phyloP scores from a whole-genome alignment of 805 yeast genomes.

The Saccharomycopsis guyanensis region DNA sequence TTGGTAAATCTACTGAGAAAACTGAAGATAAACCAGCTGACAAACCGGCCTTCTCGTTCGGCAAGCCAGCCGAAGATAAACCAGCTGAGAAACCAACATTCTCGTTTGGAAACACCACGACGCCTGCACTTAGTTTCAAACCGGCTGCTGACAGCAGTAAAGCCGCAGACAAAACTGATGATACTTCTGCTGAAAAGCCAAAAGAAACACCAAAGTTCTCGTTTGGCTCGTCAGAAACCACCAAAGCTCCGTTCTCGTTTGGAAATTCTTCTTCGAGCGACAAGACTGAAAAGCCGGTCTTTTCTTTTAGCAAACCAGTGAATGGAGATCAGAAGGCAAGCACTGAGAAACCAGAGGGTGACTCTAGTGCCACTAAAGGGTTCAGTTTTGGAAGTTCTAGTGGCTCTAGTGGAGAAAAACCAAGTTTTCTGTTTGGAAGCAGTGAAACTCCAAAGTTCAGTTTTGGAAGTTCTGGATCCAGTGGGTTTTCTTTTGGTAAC shows the following conservation, averaged over 20 bases:
- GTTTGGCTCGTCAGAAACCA: background rate
- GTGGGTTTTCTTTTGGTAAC: background rate
- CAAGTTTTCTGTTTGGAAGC: background rate
- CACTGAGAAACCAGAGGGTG: constrained; percentile 10
- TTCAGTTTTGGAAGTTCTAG: constrained; percentile 8
- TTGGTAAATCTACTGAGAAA: constrained; percentile 1
- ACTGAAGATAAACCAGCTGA: constrained; percentile 1
- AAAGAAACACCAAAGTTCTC: constrained; percentile 3
- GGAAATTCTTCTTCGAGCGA: constrained; percentile 15
- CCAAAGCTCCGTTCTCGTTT: background rate
- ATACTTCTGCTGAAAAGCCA: background rate
- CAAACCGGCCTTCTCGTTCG: constrained; percentile 21
- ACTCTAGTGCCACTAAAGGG: constrained; percentile 7
- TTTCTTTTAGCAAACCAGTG: constrained; percentile 19
- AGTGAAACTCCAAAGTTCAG: background rate
- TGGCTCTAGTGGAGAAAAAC: background rate
- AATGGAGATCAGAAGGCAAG: constrained; percentile 4
- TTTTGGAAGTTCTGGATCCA: background rate
- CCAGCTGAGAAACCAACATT: constrained; percentile 7
- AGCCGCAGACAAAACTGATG: too few relatives aligned
- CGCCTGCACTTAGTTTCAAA: constrained; percentile 1
- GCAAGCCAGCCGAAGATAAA: constrained; percentile 2
- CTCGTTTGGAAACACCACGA: constrained; percentile 3
- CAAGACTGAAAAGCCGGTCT: constrained; percentile 6
- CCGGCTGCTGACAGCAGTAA: background rate